Conservation (phyloP, 2,329 filamentous ascomycete species). For the Claviceps sorghi region DNA sequence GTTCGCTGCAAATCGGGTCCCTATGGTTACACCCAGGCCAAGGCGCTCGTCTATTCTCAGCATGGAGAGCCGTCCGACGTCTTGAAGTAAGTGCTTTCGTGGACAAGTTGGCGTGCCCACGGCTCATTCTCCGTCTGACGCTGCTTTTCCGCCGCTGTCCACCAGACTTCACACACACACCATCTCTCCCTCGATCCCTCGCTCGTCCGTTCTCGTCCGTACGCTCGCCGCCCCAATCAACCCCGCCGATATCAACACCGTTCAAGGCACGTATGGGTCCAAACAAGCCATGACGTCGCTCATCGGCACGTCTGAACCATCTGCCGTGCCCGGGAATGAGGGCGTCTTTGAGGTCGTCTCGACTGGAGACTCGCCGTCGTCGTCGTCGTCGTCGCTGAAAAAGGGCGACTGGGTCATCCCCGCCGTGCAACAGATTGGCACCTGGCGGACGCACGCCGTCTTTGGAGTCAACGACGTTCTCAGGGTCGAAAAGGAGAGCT, state of each 20-base stretch:
- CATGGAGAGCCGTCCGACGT: slow-evolving; percentile 65
- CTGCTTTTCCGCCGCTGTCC: no score
- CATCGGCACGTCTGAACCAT: slow-evolving; percentile 62
- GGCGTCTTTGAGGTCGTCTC: slow-evolving; percentile 82
- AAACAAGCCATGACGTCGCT: slow-evolving; percentile 63
- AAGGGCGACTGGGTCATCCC: slow-evolving; percentile 93
- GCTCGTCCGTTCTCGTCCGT: slow-evolving; percentile 56
- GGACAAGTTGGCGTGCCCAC: background rate
- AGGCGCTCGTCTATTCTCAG: slow-evolving; percentile 61
- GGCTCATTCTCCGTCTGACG: no score
- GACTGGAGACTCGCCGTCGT: slow-evolving; percentile 40
- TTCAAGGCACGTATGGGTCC: slow-evolving; percentile 89
- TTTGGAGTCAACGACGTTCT: slow-evolving; percentile 44
- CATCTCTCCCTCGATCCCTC: slow-evolving; percentile 59
- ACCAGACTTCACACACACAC: slow-evolving; percentile 56
- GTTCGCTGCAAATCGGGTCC: slow-evolving; percentile 41
- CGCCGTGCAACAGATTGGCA: slow-evolving; percentile 68
- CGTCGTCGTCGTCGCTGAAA: slow-evolving; percentile 33
- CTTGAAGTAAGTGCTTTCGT: slow-evolving; percentile 31
- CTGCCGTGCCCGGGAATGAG: slow-evolving; percentile 77
- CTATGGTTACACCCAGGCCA: slow-evolving; percentile 74
- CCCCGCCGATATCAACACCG: slow-evolving; percentile 93
- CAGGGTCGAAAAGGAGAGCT: slow-evolving; percentile 53
- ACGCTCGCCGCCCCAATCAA: slow-evolving; percentile 88
- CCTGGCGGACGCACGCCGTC: slow-evolving; percentile 85